Conservation (phyloP, 164 flowering plant genomes). For the Chimonanthus salicifolius region DNA sequence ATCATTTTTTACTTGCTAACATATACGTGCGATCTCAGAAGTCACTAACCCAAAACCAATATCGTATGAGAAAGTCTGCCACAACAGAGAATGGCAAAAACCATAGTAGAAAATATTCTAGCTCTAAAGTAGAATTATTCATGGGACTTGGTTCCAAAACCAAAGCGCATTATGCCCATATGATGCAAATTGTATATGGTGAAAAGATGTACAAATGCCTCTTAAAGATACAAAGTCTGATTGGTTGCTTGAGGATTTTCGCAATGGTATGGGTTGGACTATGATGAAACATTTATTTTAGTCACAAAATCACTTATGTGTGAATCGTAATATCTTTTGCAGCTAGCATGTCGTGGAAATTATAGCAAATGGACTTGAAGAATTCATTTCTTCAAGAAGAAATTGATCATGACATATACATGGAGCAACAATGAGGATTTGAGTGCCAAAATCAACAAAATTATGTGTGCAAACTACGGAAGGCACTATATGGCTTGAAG, state of each 20-base stretch:
- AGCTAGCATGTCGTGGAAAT: not conserved
- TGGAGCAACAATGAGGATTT: not conserved
- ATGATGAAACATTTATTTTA: not conserved
- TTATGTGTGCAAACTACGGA: not conserved
- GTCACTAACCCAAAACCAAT: too few species aligned
- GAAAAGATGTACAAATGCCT: not conserved
- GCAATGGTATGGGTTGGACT: not conserved
- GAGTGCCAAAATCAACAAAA: not conserved
- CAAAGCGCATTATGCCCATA: not conserved
- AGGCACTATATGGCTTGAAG: not conserved
- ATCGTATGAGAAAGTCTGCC: too few species aligned
- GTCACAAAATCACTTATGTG: not conserved
- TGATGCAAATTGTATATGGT: not conserved
- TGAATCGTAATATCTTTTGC: not conserved
- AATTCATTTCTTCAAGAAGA: not conserved
- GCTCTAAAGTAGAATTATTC: not conserved
- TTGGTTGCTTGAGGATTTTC: not conserved
- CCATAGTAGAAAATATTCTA: not conserved
- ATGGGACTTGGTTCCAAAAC: not conserved
- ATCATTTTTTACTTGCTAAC: too few species aligned
- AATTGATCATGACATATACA: not conserved
- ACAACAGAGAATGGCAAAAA: not conserved
- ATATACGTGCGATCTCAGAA: too few species aligned
- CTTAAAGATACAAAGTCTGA: not conserved
- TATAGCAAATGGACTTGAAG: not conserved